Conservation (phyloP, 73 alveolate species). For the Diophrys appendiculata region DNA sequence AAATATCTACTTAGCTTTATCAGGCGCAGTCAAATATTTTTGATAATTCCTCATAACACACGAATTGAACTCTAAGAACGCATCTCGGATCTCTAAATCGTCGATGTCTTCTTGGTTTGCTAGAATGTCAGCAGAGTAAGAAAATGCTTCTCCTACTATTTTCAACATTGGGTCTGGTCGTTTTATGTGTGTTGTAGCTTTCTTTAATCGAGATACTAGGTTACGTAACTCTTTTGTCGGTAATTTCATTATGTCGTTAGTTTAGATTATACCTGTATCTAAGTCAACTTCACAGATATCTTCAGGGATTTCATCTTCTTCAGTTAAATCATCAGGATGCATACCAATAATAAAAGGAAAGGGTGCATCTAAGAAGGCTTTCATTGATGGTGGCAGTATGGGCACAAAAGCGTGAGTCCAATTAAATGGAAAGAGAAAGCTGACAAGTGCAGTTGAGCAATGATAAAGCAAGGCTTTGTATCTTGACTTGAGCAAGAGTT, state of each 20-base stretch:
- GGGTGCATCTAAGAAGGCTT: constrained; percentile 65
- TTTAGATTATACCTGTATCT: constrained; percentile 44
- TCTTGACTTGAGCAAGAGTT: constrained; percentile 60
- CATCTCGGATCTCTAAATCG: constrained; percentile 65
- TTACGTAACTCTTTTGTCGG: constrained; percentile 58
- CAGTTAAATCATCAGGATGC: constrained; percentile 21
- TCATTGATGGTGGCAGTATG: constrained; percentile 59
- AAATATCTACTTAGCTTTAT: constrained; percentile 45
- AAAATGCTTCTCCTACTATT: constrained; percentile 57
- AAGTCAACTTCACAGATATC: constrained; percentile 65
- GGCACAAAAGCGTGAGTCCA: constrained; percentile 73
- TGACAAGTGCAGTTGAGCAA: constrained; percentile 50
- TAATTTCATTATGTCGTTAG: constrained; percentile 50
- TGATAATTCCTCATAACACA: constrained; percentile 54
- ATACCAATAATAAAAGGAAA: constrained; percentile 70
- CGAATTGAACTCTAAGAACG: constrained; percentile 64
- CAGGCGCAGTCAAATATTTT: constrained; percentile 64
- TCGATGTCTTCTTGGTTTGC: constrained; percentile 15
- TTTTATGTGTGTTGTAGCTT: constrained; percentile 9
- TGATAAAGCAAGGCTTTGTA: constrained; percentile 66
- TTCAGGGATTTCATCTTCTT: constrained; percentile 63
- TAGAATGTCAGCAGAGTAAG: constrained; percentile 17
- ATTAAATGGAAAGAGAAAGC: constrained; percentile 65
- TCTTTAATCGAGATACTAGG: constrained; percentile 28
- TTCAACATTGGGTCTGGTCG: constrained; percentile 28